Evolutionary conservation across 2,329 filamentous ascomycete species (phyloP), one percentile per base, ranked within the genome.

Genomic region (Coleophoma crateriformis): DNA sequence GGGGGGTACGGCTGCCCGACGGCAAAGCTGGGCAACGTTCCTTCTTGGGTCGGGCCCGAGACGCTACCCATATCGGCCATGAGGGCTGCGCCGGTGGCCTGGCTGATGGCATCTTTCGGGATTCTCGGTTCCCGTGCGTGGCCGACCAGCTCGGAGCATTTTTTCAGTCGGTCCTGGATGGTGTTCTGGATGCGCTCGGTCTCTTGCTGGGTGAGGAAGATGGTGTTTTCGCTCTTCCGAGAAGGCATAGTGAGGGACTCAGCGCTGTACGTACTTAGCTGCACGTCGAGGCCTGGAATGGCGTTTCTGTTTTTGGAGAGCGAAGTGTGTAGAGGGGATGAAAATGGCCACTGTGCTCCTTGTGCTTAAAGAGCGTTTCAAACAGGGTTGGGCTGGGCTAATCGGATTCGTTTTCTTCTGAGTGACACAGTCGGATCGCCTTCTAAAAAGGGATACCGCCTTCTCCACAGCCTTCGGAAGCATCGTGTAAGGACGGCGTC

Each of bases 121-220:
- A 67, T 61, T 2, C 45, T 50, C 1, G 51, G 20, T 20, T 58
- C 51, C 27, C 64, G 58, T 0, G 50, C 27, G 4, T 58, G 50
- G 7, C 60, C 61, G 13, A 20, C 46, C 12, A 58, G 53, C 7
- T 55, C 49, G 27, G 48, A 45, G 37, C 64, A 60, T 47, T 61
- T 61, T 3, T 60, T 47, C 10, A 52, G 22, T 7, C 48, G 47
- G n/a, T 54, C 46, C n/a, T 58, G 55, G 33, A 65, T 47, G 0
- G 55, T 61, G 1, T 50, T 54, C 38, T 52, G 56, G 10, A 69
- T 58, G 4, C 63, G 64, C 8, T 59, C 52, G 1, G 59, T 60
- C 46, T 68, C 67, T 19, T 61, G 54, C 0, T 54, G 54, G 1
- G 66, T 64, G 52, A 69, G 58, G 38, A 65, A 67, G 15, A 69